Evolutionary conservation across 2,329 filamentous ascomycete genomes (phyloP), one percentile per base, ranked within the genome.

Genomic region (Pleomassaria siparia): DNA sequence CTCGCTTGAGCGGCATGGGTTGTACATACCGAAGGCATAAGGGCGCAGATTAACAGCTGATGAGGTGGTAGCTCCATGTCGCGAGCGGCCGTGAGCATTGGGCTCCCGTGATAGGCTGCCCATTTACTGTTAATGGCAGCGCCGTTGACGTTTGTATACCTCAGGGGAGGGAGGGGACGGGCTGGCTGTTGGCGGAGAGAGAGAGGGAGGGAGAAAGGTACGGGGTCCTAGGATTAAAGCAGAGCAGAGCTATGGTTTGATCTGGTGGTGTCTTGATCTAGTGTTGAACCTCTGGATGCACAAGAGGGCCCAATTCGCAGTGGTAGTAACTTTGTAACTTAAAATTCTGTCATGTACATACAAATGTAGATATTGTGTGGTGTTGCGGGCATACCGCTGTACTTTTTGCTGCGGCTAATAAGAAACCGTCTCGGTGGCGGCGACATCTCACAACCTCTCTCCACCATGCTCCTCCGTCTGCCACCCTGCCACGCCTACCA

Each of bases 91-190:
- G 32, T 42, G 48, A 53, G 35, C 32, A 22, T 6, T 20, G 28
- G 39, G 40, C 32, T 26, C 5, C 18, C 22, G 22, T 47, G 49
- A 53, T 44, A 47, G 49, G 50, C 33, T 40, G 47, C 46, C 49
- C 51, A 59, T 52, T 56, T 49, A 50, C 50, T 51, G 49, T 33
- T 60, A n/a, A n/a, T 24, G 58, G 10, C 29, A 20, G 42, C 51
- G 47, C 48, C 51, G 40, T 54, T 33, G 44, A 50, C 49, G 53
- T 33, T 43, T n/a, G 39, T 47, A 36, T 44, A n/a, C n/a, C 45
- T 52, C 40, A 59, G 59, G 58, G 60, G 56, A 53, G 55, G 49
- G n/a, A n/a, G n/a, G n/a, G n/a, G n/a, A n/a, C n/a, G n/a, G n/a
- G n/a, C n/a, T n/a, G n/a, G n/a, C n/a, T n/a, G n/a, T n/a, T n/a